Conservation (phyloP, 2,329 filamentous ascomycete genomes). For the Colletotrichum eremochloae region DNA sequence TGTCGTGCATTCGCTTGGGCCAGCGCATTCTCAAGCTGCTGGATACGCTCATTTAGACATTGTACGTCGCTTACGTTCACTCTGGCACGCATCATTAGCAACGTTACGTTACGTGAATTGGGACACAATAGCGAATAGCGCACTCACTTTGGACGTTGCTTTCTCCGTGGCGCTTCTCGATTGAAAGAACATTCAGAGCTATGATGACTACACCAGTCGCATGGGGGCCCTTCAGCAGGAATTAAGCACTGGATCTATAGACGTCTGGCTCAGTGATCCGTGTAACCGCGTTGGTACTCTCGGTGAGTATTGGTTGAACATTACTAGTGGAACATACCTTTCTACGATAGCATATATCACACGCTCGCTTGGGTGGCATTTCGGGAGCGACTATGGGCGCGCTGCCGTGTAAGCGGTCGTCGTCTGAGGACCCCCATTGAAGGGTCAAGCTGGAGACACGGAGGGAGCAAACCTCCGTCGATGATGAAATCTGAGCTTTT, state of each 20-base stretch:
- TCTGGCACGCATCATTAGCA: background rate
- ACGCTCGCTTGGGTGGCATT: constrained; percentile 34
- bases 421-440: background rate
- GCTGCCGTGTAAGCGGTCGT: background rate
- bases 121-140: rapidly evolving
- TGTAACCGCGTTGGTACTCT: too few relatives aligned
- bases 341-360: constrained; percentile 29
- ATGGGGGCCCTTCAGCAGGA: constrained; percentile 9
- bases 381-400: too few relatives aligned
- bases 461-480: constrained; percentile 1
- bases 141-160: background rate
- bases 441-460: background rate
- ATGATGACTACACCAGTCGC: constrained; percentile 35
- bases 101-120: rapidly evolving
- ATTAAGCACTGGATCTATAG: constrained; percentile 29
- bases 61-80: constrained; percentile 13
- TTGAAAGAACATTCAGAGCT: constrained; percentile 16
- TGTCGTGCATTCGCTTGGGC: background rate
- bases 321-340: background rate
- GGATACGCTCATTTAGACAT: constrained; percentile 21
- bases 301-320: rapidly evolving
- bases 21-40: constrained; percentile 14
- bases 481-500: background rate
- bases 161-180: constrained; percentile 1
- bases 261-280: background rate